phyloP scores from a whole-genome alignment of 176 grass and related monocot species.

The Lolium multiflorum region DNA sequence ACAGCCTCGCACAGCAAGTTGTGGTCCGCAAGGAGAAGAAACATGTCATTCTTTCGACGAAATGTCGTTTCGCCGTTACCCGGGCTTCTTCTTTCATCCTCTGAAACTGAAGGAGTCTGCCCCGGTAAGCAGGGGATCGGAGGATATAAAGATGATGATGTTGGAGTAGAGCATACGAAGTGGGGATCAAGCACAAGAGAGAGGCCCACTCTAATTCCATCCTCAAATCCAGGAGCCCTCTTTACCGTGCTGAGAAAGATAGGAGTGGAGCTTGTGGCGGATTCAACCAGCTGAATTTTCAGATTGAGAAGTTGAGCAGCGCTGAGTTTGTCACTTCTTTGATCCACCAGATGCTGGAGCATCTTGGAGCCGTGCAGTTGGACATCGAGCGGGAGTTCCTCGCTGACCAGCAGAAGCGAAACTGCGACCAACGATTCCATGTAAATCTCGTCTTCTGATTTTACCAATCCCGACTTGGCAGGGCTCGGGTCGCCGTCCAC shows the following conservation, averaged over 20 bases:
- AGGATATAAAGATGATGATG: neutral
- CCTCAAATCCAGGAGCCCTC: neutral
- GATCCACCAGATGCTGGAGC: conserved; percentile 25
- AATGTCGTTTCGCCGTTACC: conserved; percentile 42
- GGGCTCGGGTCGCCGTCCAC: neutral
- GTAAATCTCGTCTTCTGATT: neutral
- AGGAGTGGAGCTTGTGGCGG: neutral
- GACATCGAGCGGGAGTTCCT: conserved; percentile 3
- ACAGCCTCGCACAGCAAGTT: conserved; percentile 65
- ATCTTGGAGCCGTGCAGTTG: conserved; percentile 20
- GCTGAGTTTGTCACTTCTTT: neutral
- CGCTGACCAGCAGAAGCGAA: conserved; percentile 17
- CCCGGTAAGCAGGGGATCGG: neutral
- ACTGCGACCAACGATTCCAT: neutral
- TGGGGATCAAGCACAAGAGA: neutral
- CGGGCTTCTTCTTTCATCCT: neutral
- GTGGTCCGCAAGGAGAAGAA: conserved; percentile 56
- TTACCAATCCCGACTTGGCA: neutral
- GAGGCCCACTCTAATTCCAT: neutral
- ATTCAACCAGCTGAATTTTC: neutral
- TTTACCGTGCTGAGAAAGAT: neutral
- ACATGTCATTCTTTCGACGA: conserved; percentile 29
- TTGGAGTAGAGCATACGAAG: neutral
- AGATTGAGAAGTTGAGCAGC: neutral
- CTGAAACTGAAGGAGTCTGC: neutral